phyloP scores from a whole-genome alignment of 768 basidiomycete genomes.

The Lyophyllum atratum region DNA sequence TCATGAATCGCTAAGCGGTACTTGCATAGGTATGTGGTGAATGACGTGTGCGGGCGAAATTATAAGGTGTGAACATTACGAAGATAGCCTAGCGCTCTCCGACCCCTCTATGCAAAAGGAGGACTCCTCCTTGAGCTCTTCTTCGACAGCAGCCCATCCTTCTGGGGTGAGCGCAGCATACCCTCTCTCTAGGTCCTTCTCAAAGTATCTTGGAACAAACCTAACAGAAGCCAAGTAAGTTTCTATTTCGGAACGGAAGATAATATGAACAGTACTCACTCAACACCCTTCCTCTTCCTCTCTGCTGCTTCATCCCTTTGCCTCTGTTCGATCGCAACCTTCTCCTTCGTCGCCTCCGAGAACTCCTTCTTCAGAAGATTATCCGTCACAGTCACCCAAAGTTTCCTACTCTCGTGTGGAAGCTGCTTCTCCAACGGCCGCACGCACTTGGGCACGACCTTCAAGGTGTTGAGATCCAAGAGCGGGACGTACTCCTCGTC shows the following conservation, averaged over 20 bases:
- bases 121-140: slow-evolving; percentile 56
- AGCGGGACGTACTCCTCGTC: slow-evolving; percentile 64
- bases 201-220: slow-evolving; percentile 78
- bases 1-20: neutral
- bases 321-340: slow-evolving; percentile 88
- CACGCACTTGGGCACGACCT: slow-evolving; percentile 79
- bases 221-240: slow-evolving; percentile 31
- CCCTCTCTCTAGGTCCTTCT: slow-evolving; percentile 65
- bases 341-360: slow-evolving; percentile 88
- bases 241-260: neutral
- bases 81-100: neutral
- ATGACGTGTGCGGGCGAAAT: neutral
- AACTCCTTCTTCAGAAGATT: slow-evolving; percentile 82
- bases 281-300: slow-evolving; percentile 75
- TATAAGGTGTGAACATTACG: neutral
- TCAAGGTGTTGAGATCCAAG: slow-evolving; percentile 73
- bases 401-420: slow-evolving; percentile 76
- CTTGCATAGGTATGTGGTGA: slow-evolving; percentile 2
- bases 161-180: slow-evolving; percentile 66
- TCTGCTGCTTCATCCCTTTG: slow-evolving; percentile 90
- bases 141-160: slow-evolving; percentile 72
- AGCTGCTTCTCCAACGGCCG: slow-evolving; percentile 81
- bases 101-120: slow-evolving; percentile 30
- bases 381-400: slow-evolving; percentile 87
- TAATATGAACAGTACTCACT: slow-evolving; percentile 53